These are phyloP conservation scores for Emydomyces testavorans DNA, from an alignment of 2,329 filamentous ascomycete species.

Conservation along the genomic window DNA sequence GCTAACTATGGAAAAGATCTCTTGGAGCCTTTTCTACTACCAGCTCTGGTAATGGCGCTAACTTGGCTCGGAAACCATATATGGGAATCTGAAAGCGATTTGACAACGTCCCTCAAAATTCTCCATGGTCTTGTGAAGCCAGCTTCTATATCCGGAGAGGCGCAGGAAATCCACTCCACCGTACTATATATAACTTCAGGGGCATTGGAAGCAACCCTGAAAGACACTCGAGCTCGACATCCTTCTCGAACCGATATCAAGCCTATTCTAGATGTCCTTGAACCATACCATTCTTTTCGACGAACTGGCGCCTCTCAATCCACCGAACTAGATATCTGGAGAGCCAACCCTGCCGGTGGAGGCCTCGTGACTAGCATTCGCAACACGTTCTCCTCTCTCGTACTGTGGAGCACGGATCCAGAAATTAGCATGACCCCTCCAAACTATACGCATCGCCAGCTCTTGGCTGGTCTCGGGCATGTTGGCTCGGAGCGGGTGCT, in stretches of 20 bases:
- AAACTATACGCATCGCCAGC: constrained; percentile 45
- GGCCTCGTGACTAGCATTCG: constrained; percentile 39
- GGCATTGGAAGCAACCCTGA: constrained; percentile 42
- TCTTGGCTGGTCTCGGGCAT: constrained; percentile 36
- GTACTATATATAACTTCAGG: constrained; percentile 47
- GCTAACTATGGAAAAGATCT: constrained; percentile 37
- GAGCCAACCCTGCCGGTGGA: constrained; percentile 35
- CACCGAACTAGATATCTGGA: constrained; percentile 44
- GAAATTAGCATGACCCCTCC: constrained; percentile 44
- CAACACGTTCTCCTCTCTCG: constrained; percentile 41
- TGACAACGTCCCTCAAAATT: constrained; percentile 44
- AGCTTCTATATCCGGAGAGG: constrained; percentile 47
- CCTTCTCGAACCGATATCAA: constrained; percentile 43
- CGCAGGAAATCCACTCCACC: constrained; percentile 49
- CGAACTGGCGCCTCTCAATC: constrained; percentile 37
- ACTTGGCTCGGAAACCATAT: constrained; percentile 49
- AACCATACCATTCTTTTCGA: constrained; percentile 41
- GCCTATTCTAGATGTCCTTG: constrained; percentile 42
- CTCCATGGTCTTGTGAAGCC: constrained; percentile 47
- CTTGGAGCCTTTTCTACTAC: constrained; percentile 52
- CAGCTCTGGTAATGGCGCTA: constrained; percentile 48
- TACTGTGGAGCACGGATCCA: constrained; percentile 42
- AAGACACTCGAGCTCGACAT: constrained; percentile 40
- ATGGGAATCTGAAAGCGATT: constrained; percentile 40
- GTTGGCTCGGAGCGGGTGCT: constrained; percentile 33